Base-by-base conservation (phyloP, 768 basidiomycete species). In the Mycena rebaudengoi region DNA sequence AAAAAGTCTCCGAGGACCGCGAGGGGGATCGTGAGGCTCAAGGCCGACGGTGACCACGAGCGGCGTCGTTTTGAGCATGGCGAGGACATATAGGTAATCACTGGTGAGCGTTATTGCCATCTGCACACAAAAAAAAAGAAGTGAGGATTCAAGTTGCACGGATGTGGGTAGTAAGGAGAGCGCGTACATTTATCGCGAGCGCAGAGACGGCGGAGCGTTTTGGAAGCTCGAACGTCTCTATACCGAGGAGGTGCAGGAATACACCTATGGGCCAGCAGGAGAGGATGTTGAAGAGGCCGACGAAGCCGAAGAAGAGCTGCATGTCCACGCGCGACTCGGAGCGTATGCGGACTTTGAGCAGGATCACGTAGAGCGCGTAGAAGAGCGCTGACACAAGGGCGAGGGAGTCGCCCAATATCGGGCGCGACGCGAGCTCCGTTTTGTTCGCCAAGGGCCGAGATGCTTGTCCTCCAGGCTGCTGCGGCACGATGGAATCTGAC, bases 21-120 rank as follows among this genome's bases (percentile, higher is more conserved):
- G 52, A 96, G 81, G 5, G 96, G 97, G 74, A 98, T 98, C 1
- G 98, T 98, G 14, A 99, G 84, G 59, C 92, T 94, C 10, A 99
- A n/a, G 83, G 26, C 97, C 97, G 56, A 98, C 82, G 0, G 97
- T 99, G 18, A 92, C 96, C 20, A 98, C 94, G 13, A 96, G 80
- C 1, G 96, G 96, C 1, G 96, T 96, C 7, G 97, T 99, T 80
- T 96, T 97, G 65, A 99, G 87, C 95, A 98, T 97, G 3, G 96
- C 92, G 20, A 94, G 72, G 28, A 94, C 88, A 73, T 95, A 95
- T 45, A 95, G 73, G 72, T 91, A 97, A 77, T 98, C 95, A 62
- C 91, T 93, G 10, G 86, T 87, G 30, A 92, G 77, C 0, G 94
- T 95, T 70, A 96, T 94, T 30, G 80, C 78, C 92, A 95, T 95